Conservation (phyloP, 2,329 filamentous ascomycete species). For the Magnaporthales sp. region DNA sequence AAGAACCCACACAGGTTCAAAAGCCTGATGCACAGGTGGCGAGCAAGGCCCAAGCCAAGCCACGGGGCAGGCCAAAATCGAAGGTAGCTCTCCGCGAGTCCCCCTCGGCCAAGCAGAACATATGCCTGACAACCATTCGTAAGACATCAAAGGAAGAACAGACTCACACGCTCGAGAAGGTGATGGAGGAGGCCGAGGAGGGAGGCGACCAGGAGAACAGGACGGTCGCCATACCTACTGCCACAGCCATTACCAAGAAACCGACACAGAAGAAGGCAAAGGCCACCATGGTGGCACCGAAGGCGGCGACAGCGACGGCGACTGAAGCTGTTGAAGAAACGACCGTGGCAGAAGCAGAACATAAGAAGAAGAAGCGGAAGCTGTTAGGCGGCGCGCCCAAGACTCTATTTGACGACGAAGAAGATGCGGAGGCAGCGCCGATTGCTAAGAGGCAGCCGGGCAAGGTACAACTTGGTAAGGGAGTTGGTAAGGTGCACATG, state of each 20-base stretch:
- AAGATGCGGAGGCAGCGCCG: constrained; percentile 26
- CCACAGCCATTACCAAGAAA: neutral
- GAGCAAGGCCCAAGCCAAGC: constrained; percentile 20
- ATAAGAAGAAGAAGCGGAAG: constrained; percentile 65
- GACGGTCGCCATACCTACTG: constrained; percentile 13
- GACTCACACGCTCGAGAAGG: constrained; percentile 26
- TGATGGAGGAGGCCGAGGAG: constrained; percentile 22
- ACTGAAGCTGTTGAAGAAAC: constrained; percentile 41
- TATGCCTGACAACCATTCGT: constrained; percentile 17
- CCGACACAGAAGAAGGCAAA: constrained; percentile 10
- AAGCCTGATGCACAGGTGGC: constrained; percentile 8
- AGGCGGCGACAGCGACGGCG: constrained; percentile 32
- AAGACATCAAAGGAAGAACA: constrained; percentile 19
- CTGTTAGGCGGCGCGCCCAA: constrained; percentile 53
- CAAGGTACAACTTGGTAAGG: constrained; percentile 12
- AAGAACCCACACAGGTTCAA: neutral
- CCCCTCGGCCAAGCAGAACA: constrained; percentile 10
- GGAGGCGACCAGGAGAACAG: constrained; percentile 21
- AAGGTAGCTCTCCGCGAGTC: constrained; percentile 8
- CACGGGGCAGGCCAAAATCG: constrained; percentile 35
- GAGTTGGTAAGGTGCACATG: constrained; percentile 25
- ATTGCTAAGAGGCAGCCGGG: constrained; percentile 14
- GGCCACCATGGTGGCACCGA: constrained; percentile 7
- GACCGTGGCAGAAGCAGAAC: constrained; percentile 23
- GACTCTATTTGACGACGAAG: constrained; percentile 65